phyloP scores from a whole-genome alignment of 2,329 filamentous ascomycete genomes.

The Penicillium sp. region DNA sequence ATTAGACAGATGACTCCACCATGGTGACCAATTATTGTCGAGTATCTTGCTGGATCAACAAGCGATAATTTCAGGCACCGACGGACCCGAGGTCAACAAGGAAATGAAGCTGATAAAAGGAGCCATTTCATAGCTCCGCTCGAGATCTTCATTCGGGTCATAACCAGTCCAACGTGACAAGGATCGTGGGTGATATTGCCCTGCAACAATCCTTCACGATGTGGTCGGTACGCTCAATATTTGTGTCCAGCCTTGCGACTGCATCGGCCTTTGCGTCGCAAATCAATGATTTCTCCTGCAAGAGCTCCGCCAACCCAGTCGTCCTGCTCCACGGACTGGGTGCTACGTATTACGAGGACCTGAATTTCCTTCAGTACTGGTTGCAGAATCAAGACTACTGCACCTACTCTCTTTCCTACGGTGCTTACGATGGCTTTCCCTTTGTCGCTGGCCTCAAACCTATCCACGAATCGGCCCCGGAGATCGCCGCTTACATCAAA shows the following conservation, averaged over 20 bases:
- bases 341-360: conserved; percentile 36
- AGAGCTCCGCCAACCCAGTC: conserved; percentile 29
- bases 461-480: conserved; percentile 36
- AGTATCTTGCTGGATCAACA: conserved; percentile 6
- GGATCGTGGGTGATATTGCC: conserved; percentile 1
- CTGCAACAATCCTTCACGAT: conserved; percentile 9
- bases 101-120: conserved; percentile 11
- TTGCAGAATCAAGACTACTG: conserved; percentile 38
- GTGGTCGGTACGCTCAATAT: conserved; percentile 14
- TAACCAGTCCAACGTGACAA: conserved; percentile 2
- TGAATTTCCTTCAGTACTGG: conserved; percentile 35
- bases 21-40: conserved; percentile 10
- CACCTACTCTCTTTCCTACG: conserved; percentile 42
- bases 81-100: conserved; percentile 7
- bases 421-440: conserved; percentile 34
- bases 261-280: conserved; percentile 15
- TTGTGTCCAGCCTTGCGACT: conserved; percentile 13
- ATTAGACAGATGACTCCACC: conserved; percentile 2
- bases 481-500: conserved; percentile 39
- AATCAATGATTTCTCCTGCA: conserved; percentile 36
- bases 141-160: background rate
- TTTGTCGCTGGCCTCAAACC: conserved; percentile 37
- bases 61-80: conserved; percentile 18
- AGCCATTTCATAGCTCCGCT: background rate
- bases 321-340: conserved; percentile 36